phyloP scores from a whole-genome alignment of 1,139 yeast genomes.

The Spencermartinsiella ligniputridi region DNA sequence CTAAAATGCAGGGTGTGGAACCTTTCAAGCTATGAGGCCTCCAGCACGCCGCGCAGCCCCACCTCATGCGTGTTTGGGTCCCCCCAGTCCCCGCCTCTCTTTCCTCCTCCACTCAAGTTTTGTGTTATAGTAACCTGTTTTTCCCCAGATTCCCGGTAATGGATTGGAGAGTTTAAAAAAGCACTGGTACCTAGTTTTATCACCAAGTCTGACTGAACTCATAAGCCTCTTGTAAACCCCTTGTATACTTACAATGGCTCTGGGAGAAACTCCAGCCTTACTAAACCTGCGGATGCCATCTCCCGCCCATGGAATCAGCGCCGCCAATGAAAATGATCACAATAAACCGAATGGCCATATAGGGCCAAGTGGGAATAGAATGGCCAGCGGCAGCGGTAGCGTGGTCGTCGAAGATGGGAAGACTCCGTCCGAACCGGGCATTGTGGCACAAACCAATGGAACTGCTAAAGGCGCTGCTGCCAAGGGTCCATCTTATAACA shows the following conservation, averaged over 20 bases:
- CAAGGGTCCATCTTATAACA: slow-evolving; percentile 17
- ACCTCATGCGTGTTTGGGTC: too few relatives aligned
- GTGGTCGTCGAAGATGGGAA: neutral
- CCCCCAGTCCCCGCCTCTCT: neutral
- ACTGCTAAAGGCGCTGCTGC: slow-evolving; percentile 1
- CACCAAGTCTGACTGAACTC: too few relatives aligned
- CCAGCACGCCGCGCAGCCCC: too few relatives aligned
- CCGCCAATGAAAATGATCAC: neutral
- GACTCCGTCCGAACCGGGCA: neutral
- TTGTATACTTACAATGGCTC: neutral
- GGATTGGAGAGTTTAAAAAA: neutral
- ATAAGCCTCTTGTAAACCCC: too few relatives aligned
- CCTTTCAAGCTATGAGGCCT: too few relatives aligned
- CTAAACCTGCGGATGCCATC: slow-evolving; percentile 1
- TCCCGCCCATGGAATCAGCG: neutral
- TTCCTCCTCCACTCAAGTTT: neutral
- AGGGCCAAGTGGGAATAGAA: neutral
- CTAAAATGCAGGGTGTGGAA: too few relatives aligned
- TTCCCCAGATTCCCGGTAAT: too few relatives aligned
- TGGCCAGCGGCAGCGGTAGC: neutral
- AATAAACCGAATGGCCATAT: slow-evolving; percentile 1
- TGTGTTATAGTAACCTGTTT: too few relatives aligned
- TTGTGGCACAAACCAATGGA: neutral
- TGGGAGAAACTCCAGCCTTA: slow-evolving; percentile 1
- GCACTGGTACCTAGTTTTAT: too few relatives aligned